Conservation (phyloP, 1,139 yeast species). For the Pichia sp. region DNA sequence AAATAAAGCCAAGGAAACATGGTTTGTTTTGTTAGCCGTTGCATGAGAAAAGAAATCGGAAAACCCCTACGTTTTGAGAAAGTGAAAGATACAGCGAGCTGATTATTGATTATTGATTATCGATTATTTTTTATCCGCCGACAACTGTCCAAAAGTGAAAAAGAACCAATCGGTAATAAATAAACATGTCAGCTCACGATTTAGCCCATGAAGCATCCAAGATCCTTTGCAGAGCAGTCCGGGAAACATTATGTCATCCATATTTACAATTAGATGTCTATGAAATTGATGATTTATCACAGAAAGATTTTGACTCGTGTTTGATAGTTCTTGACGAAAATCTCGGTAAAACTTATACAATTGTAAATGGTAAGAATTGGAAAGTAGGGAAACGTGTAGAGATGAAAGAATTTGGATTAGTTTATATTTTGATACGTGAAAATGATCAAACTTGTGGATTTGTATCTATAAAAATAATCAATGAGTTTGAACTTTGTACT, state of each 20-base stretch:
- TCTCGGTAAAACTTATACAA: conserved; percentile 13
- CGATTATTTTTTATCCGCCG: too few relatives aligned
- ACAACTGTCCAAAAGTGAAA: not conserved
- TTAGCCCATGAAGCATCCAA: not conserved
- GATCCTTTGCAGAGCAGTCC: not conserved
- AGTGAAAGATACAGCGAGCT: not conserved
- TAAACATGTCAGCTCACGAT: not conserved
- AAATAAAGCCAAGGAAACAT: too few relatives aligned
- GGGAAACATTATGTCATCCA: not conserved
- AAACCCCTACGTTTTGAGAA: not conserved
- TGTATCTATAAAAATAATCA: conserved; percentile 23
- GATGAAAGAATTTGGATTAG: conserved; percentile 37
- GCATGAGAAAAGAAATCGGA: not conserved
- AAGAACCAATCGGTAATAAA: too few relatives aligned
- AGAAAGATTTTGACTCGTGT: conserved; percentile 2
- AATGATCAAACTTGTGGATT: conserved; percentile 9
- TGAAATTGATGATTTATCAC: not conserved
- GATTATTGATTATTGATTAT: not conserved
- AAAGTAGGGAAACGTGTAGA: conserved; percentile 34
- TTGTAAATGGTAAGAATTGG: conserved; percentile 30
- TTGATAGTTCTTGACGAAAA: conserved; percentile 14
- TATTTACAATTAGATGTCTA: not conserved
- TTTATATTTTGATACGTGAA: conserved; percentile 11
- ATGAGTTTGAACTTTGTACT: conserved; percentile 31
- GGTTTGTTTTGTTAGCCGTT: not conserved